A percentile compares a stretch with the other conserved stretches of the same genome.
Evolutionary conservation across 129 eudicot species (phyloP).

Genomic region (Calendula officinalis): DNA sequence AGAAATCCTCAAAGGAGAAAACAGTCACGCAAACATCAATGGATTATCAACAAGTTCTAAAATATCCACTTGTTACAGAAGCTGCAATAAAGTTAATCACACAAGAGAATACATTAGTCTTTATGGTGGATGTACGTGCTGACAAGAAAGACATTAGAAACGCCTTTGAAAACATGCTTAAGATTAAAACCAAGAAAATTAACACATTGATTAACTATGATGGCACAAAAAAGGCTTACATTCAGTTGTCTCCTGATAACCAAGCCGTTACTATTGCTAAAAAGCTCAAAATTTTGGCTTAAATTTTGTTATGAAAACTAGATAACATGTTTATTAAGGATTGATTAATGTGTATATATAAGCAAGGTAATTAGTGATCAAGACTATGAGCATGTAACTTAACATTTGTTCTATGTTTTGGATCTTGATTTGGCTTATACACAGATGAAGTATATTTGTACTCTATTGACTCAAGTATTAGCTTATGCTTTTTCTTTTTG

Average conservation of each 20-base stretch:
- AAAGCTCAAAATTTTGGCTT: constrained; percentile 41
- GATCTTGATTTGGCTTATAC: too few species aligned
- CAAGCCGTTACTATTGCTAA: constrained; percentile 63
- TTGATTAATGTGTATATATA: constrained; percentile 23
- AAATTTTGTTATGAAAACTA: neutral
- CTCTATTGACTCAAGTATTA: neutral
- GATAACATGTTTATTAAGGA: constrained; percentile 2
- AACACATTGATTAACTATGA: constrained; percentile 55
- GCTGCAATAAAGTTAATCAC: constrained; percentile 45
- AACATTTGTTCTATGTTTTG: neutral
- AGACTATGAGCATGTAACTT: neutral
- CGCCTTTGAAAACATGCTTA: constrained; percentile 52
- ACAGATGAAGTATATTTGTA: constrained; percentile 8
- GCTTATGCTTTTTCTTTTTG: neutral
- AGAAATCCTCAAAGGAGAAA: constrained; percentile 25
- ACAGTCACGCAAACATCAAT: constrained; percentile 22
- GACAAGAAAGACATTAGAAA: constrained; percentile 58
- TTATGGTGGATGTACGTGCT: constrained; percentile 57
- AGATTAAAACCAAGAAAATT: constrained; percentile 52
- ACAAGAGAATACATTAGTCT: constrained; percentile 48
- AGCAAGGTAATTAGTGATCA: constrained; percentile 1
- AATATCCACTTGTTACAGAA: constrained; percentile 58
- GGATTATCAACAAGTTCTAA: constrained; percentile 47
- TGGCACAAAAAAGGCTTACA: constrained; percentile 69
- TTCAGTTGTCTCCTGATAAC: constrained; percentile 41